These are phyloP conservation scores for Botrytis cinerea DNA, from an alignment of 2,329 filamentous ascomycete species.

Conservation along the genomic window DNA sequence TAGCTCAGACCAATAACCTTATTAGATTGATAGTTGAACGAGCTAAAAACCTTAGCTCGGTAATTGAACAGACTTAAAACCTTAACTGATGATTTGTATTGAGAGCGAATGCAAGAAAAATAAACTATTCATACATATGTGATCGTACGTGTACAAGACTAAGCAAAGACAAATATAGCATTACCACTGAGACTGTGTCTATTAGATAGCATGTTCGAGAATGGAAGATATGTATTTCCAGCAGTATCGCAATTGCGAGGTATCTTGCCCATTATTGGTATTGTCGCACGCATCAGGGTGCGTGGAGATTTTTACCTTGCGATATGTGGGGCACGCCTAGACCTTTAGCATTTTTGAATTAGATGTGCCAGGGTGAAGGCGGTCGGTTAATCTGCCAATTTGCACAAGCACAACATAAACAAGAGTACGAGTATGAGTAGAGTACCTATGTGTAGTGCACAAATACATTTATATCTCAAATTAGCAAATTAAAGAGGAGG, in stretches of 20 bases:
- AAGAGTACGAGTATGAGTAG: not conserved
- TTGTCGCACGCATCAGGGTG: not conserved
- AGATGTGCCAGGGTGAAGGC: not conserved
- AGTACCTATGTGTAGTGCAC: not conserved
- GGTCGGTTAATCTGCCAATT: not conserved
- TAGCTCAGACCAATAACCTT: too few species aligned
- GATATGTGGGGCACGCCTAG: not conserved
- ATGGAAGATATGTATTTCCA: not conserved
- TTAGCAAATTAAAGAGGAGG: rapidly evolving
- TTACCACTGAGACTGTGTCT: not conserved
- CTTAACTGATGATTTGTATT: too few species aligned
- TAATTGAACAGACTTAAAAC: too few species aligned
- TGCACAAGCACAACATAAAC: not conserved
- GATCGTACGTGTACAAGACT: not conserved
- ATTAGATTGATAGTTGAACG: too few species aligned
- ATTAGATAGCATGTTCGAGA: not conserved
- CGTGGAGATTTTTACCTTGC: not conserved
- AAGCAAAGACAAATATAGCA: not conserved
- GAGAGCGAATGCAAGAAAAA: too few species aligned
- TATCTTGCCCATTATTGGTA: constrained; percentile 1
- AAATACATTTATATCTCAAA: not conserved
- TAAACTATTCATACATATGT: not conserved
- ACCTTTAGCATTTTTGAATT: not conserved
- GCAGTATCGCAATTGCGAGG: not conserved
- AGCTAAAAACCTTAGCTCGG: too few species aligned